Evolutionary conservation across 1,284 basidiomycete genomes (phyloP).

Genomic region (Malassezia sp.): DNA sequence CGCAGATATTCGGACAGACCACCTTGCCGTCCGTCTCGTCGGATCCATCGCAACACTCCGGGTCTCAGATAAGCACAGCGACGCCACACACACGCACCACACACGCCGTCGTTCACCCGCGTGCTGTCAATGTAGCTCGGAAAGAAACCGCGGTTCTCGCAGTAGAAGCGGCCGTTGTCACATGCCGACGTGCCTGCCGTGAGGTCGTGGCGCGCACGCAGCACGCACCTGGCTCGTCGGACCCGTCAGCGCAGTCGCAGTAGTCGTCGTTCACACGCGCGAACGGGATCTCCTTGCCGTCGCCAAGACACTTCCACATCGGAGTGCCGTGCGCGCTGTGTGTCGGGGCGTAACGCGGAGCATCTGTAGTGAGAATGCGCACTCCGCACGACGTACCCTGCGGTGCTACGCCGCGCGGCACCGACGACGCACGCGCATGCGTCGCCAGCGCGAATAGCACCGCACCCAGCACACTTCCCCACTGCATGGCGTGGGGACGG

Average conservation of each 20-base stretch:
- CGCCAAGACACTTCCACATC: conserved; percentile 32
- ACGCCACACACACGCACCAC: conserved; percentile 54
- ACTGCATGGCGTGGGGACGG: neutral
- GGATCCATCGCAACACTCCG: conserved; percentile 92
- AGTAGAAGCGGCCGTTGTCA: conserved; percentile 65
- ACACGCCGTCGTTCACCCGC: conserved; percentile 86
- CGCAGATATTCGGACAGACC: conserved; percentile 68
- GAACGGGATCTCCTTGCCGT: conserved; percentile 51
- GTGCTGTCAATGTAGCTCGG: conserved; percentile 66
- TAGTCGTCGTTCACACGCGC: conserved; percentile 81
- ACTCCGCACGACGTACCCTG: neutral
- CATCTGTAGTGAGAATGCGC: conserved; percentile 2
- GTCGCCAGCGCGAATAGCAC: too few relatives aligned
- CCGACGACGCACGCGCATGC: neutral
- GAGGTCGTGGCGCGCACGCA: too few relatives aligned
- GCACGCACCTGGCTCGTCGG: conserved; percentile 91
- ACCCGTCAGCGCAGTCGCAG: conserved; percentile 84
- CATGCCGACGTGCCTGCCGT: conserved; percentile 83
- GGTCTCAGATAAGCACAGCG: conserved; percentile 55
- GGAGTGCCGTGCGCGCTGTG: conserved; percentile 2
- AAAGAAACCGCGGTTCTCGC: conserved; percentile 75
- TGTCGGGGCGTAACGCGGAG: conserved; percentile 3
- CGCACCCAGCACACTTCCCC: too few relatives aligned
- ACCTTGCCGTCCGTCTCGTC: conserved; percentile 58
- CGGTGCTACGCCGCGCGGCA: conserved; percentile 9